phyloP scores from a whole-genome alignment of 805 yeast genomes.

The Kregervanrija delftensis region DNA sequence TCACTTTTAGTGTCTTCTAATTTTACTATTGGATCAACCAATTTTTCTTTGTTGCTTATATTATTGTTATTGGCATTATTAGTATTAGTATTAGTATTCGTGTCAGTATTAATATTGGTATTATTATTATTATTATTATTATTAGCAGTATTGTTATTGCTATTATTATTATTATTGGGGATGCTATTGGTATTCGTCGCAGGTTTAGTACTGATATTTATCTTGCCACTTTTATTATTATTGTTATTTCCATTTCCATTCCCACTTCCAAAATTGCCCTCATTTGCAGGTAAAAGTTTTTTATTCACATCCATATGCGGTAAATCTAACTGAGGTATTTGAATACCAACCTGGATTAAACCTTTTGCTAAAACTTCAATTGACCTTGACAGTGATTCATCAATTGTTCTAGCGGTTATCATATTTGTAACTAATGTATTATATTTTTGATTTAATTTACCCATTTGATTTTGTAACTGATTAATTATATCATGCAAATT shows the following conservation, averaged over 20 bases:
- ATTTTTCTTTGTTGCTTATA: conserved; percentile 3
- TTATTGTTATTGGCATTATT: conserved; percentile 1
- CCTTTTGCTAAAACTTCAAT: conserved; percentile 44
- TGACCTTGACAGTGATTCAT: conserved; percentile 50
- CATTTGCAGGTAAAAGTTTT: background rate
- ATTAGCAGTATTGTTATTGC: background rate
- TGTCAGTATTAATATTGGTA: conserved; percentile 2
- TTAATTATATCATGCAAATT: conserved; percentile 28
- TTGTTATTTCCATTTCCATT: background rate
- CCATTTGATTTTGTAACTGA: conserved; percentile 29
- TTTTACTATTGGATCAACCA: conserved; percentile 1
- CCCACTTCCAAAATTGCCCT: too few relatives aligned
- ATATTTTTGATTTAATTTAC: conserved; percentile 47
- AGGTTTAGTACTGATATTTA: conserved; percentile 1
- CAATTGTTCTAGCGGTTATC: conserved; percentile 46
- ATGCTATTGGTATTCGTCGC: conserved; percentile 6
- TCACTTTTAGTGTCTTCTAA: too few relatives aligned
- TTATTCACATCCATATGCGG: conserved; percentile 29
- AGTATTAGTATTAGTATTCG: background rate
- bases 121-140: background rate
- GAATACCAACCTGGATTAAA: conserved; percentile 51
- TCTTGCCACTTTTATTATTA: background rate
- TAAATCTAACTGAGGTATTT: conserved; percentile 57
- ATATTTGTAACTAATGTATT: conserved; percentile 58
- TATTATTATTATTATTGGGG: background rate